Evolutionary conservation across 2,329 filamentous ascomycete genomes (phyloP).

Genomic region (Aspergillus sp.): DNA sequence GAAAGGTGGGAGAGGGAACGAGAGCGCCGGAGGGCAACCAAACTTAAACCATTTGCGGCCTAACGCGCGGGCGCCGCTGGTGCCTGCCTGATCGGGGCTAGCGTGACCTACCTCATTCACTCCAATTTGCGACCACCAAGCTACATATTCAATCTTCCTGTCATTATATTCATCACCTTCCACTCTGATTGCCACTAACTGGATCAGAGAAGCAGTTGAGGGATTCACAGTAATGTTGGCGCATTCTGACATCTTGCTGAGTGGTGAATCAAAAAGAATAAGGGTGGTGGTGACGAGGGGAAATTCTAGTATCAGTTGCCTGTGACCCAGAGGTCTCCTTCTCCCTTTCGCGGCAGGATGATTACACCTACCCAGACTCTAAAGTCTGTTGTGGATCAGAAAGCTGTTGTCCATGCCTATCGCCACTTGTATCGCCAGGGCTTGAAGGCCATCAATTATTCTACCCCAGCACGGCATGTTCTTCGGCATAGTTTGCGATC

Average conservation of each 20-base stretch:
- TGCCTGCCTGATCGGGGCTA: slow-evolving; percentile 26
- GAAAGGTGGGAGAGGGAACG: slow-evolving; percentile 2
- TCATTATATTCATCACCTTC: too few relatives aligned
- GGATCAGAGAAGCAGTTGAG: too few relatives aligned
- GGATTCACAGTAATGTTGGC: background rate
- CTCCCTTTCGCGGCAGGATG: slow-evolving; percentile 7
- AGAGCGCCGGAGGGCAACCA: slow-evolving; percentile 18
- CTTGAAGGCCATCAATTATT: slow-evolving; percentile 59
- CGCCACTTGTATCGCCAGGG: slow-evolving; percentile 58
- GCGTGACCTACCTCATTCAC: slow-evolving; percentile 13
- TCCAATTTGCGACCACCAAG: background rate
- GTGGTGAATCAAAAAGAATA: background rate
- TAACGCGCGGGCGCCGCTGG: slow-evolving; percentile 22
- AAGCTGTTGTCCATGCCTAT: slow-evolving; percentile 55
- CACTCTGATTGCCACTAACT: too few relatives aligned
- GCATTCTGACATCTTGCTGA: background rate
- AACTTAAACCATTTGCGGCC: slow-evolving; percentile 24
- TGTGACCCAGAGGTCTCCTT: background rate
- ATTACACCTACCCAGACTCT: slow-evolving; percentile 10
- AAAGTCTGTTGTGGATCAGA: slow-evolving; percentile 21
- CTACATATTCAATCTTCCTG: background rate
- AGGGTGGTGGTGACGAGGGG: background rate
- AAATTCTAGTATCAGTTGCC: too few relatives aligned
- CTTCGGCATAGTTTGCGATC: slow-evolving; percentile 49
- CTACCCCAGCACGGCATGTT: slow-evolving; percentile 58